Evolutionary conservation across 192 early-diverging fungal species (phyloP).

Genomic region (Linderina pennispora): DNA sequence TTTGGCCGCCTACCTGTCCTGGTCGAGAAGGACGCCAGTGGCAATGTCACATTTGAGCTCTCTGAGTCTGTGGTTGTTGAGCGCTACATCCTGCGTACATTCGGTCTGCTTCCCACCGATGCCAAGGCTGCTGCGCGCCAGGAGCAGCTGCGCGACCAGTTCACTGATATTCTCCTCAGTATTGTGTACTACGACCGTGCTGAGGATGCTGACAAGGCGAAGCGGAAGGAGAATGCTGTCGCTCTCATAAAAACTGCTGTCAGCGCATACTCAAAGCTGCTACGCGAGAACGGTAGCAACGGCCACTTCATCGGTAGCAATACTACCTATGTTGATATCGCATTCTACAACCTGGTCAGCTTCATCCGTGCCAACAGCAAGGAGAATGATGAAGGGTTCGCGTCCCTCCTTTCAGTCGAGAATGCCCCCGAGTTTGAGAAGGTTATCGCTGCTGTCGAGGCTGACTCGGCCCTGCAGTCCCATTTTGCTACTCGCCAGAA

Average conservation of each 20-base stretch:
- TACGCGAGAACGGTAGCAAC: background rate
- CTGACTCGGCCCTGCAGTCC: background rate
- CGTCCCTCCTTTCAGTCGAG: background rate
- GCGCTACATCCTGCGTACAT: constrained; percentile 36
- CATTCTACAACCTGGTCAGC: background rate
- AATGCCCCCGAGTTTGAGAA: background rate
- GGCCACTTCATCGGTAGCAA: background rate
- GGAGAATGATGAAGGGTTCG: background rate
- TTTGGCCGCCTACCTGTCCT: constrained; percentile 37
- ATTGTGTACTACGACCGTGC: background rate
- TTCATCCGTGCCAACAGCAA: background rate
- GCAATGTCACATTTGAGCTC: constrained; percentile 4
- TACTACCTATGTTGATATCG: background rate
- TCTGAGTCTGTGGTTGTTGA: constrained; percentile 31
- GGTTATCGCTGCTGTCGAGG: background rate
- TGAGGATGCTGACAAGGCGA: background rate
- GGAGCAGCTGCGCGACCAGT: background rate
- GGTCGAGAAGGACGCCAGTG: constrained; percentile 11
- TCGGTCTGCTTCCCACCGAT: constrained; percentile 10
- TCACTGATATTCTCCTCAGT: background rate
- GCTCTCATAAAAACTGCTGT: no score
- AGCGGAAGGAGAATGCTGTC: background rate
- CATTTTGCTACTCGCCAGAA: background rate
- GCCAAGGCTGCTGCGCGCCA: constrained; percentile 10
- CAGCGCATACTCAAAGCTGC: background rate